phyloP scores from a whole-genome alignment of 1,139 yeast genomes.

The Candida sp. region DNA sequence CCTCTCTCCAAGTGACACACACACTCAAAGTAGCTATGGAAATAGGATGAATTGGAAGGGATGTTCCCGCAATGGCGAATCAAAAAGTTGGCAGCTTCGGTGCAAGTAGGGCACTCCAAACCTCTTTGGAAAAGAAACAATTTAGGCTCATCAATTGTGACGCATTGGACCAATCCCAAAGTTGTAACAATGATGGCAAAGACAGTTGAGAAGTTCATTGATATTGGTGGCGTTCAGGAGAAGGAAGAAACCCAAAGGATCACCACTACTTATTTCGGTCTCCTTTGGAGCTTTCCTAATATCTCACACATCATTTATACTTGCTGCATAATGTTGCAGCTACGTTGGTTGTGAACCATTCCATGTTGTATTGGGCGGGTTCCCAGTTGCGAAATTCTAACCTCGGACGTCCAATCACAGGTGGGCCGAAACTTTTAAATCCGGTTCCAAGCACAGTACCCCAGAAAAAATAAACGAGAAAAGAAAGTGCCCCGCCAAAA shows the following conservation, averaged over 20 bases:
- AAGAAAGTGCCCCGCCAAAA: slow-evolving; percentile 60
- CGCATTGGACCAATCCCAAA: neutral
- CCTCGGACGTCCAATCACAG: slow-evolving; percentile 1
- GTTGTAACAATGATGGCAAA: neutral
- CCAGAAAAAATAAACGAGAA: slow-evolving; percentile 29
- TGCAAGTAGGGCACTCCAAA: slow-evolving; percentile 2
- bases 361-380: too few species aligned
- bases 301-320: neutral
- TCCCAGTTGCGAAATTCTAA: too few species aligned
- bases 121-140: neutral
- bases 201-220: neutral
- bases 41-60: neutral
- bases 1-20: slow-evolving; percentile 6
- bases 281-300: neutral
- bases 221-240: neutral
- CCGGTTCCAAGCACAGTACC: neutral
- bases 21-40: slow-evolving; percentile 5
- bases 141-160: neutral
- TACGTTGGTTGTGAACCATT: too few species aligned
- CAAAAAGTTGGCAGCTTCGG: slow-evolving; percentile 1
- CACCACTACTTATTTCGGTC: too few species aligned
- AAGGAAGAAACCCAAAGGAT: neutral
- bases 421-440: neutral
- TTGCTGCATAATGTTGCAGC: neutral
- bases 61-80: slow-evolving; percentile 6